A percentile compares a stretch with the other conserved stretches of the same genome.
Evolutionary conservation across 2,329 filamentous ascomycete species (phyloP).

Genomic region (Verticillium zaregamsianum): DNA sequence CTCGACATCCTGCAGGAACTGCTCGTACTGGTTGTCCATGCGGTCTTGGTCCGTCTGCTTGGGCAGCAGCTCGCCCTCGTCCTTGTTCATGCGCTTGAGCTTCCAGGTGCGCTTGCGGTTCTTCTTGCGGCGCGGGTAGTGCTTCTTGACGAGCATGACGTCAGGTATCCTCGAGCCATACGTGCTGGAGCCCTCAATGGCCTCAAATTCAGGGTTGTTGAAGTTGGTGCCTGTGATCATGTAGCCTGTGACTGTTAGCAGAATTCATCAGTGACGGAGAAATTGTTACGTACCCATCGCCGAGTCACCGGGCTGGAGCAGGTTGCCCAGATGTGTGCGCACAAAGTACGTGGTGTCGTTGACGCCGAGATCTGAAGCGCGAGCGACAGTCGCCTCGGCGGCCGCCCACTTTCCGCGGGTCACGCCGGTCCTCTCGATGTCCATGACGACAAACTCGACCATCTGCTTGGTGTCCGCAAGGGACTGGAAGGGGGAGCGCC

Average conservation of each 20-base stretch:
- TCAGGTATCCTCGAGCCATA: slow-evolving; percentile 82
- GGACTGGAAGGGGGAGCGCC: slow-evolving; percentile 81
- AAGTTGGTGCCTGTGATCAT: slow-evolving; percentile 85
- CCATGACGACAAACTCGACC: slow-evolving; percentile 90
- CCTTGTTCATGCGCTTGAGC: slow-evolving; percentile 87
- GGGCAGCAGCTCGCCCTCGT: slow-evolving; percentile 82
- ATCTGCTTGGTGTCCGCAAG: slow-evolving; percentile 82
- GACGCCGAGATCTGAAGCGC: slow-evolving; percentile 77
- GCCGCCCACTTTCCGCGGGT: slow-evolving; percentile 79
- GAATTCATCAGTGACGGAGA: too few relatives aligned
- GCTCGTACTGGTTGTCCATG: slow-evolving; percentile 91
- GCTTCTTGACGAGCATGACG: slow-evolving; percentile 94
- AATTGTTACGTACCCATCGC: slow-evolving; percentile 49
- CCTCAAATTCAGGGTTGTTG: slow-evolving; percentile 84
- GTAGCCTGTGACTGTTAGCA: slow-evolving; percentile 55
- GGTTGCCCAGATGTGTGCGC: slow-evolving; percentile 80
- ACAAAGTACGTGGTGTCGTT: slow-evolving; percentile 89
- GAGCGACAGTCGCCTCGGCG: slow-evolving; percentile 83
- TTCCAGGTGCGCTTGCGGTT: slow-evolving; percentile 83
- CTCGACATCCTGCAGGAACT: slow-evolving; percentile 95
- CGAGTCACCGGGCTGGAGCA: slow-evolving; percentile 85
- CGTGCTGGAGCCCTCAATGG: slow-evolving; percentile 70
- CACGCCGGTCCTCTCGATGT: slow-evolving; percentile 76
- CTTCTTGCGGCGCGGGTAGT: slow-evolving; percentile 84
- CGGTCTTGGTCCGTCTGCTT: slow-evolving; percentile 84